These are phyloP conservation scores for Kodamaea sagamina DNA, from an alignment of 805 yeast species.

Conservation along the genomic window DNA sequence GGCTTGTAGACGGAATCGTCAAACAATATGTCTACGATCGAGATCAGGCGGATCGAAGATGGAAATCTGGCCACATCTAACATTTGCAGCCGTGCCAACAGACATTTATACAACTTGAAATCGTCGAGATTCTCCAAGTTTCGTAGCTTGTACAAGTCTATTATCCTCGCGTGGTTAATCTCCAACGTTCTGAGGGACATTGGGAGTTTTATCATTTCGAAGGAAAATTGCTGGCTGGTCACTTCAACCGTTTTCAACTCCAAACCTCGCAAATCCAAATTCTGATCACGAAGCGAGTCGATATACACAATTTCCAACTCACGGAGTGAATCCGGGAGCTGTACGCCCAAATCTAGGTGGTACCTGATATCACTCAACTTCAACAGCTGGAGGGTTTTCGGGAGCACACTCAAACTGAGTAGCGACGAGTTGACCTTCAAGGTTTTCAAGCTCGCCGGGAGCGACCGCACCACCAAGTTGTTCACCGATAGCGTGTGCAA, in stretches of 20 bases:
- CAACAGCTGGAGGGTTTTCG: conserved; percentile 1
- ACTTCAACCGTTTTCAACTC: conserved; percentile 3
- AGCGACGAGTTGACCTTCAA: neutral
- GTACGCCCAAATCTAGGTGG: conserved; percentile 5
- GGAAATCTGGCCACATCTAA: neutral
- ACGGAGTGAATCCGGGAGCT: conserved; percentile 4
- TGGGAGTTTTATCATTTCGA: conserved; percentile 6
- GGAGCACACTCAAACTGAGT: conserved; percentile 2
- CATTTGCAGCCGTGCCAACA: conserved; percentile 2
- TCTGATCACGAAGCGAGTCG: neutral
- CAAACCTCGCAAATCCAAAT: neutral
- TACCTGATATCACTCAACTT: conserved; percentile 1
- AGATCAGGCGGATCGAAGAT: neutral
- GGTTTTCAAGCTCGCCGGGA: neutral
- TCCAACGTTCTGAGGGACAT: neutral
- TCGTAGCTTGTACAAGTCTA: conserved; percentile 2
- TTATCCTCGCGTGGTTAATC: neutral
- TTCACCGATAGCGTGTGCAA: neutral
- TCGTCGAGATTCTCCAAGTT: neutral
- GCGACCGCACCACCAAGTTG: conserved; percentile 1
- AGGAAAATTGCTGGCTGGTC: conserved; percentile 2
- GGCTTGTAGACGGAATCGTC: neutral
- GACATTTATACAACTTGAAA: neutral
- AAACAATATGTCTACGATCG: neutral
- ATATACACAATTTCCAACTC: conserved; percentile 1